Evolutionary conservation across 192 early-diverging fungal species (phyloP).

Genomic region (Hyaloraphidium curvatum): DNA sequence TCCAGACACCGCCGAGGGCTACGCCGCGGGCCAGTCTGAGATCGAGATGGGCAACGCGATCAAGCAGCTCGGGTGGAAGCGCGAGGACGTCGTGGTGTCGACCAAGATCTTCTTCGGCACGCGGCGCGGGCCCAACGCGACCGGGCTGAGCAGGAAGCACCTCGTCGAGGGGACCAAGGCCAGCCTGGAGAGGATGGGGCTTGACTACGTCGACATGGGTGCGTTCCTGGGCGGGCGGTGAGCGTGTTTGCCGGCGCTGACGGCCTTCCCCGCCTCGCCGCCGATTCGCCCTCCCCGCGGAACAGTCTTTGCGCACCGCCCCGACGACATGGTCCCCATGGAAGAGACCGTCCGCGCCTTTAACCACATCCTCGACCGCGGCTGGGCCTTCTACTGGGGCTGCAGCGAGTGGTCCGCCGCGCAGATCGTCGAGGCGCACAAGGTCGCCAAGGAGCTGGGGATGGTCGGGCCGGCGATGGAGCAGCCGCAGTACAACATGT

Average conservation of each 20-base stretch:
- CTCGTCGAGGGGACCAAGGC: slow-evolving; percentile 3
- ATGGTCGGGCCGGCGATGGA: slow-evolving; percentile 50
- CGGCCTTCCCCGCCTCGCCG: too few relatives aligned
- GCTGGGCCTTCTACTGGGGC: slow-evolving; percentile 35
- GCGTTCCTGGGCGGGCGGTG: background rate
- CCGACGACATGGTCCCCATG: slow-evolving; percentile 52
- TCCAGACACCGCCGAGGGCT: slow-evolving; percentile 35
- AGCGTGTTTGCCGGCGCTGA: background rate
- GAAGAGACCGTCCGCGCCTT: slow-evolving; percentile 72
- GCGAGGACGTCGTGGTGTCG: slow-evolving; percentile 55
- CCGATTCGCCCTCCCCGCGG: too few relatives aligned
- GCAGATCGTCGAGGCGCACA: slow-evolving; percentile 52
- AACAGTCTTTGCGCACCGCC: slow-evolving; percentile 58
- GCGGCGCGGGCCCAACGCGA: slow-evolving; percentile 49
- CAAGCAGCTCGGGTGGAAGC: slow-evolving; percentile 46
- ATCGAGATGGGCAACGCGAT: slow-evolving; percentile 57
- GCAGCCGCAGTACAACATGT: slow-evolving; percentile 74
- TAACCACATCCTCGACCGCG: slow-evolving; percentile 58
- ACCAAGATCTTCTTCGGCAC: slow-evolving; percentile 64
- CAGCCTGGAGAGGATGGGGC: background rate
- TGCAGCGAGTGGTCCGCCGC: slow-evolving; percentile 65
- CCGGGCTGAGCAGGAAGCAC: slow-evolving; percentile 67
- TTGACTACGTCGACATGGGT: slow-evolving; percentile 26
- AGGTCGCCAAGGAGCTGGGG: slow-evolving; percentile 40
- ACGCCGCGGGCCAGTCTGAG: slow-evolving; percentile 45